phyloP scores from a whole-genome alignment of 805 yeast species.

The Saccharomyces eubayanus region DNA sequence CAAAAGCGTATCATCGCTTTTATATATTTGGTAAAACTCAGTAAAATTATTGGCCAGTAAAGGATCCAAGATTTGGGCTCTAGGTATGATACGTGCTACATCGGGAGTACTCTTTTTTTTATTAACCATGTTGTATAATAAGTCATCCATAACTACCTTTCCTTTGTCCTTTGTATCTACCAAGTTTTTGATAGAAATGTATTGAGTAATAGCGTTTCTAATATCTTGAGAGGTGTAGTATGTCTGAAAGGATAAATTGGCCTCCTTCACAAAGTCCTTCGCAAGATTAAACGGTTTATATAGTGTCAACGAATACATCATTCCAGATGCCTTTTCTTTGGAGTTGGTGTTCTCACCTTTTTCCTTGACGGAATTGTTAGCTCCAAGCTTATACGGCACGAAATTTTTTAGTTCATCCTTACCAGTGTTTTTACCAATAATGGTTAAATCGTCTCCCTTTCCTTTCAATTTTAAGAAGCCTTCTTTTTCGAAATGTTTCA shows the following conservation, averaged over 20 bases:
- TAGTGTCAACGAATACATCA: conserved; percentile 31
- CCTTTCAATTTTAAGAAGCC: conserved; percentile 67
- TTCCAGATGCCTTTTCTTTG: conserved; percentile 24
- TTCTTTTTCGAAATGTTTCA: conserved; percentile 78
- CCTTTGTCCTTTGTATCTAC: conserved; percentile 46
- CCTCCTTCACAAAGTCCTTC: conserved; percentile 38
- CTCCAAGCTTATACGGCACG: conserved; percentile 49
- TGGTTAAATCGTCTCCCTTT: conserved; percentile 68
- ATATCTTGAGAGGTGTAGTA: conserved; percentile 51
- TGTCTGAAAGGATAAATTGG: conserved; percentile 31
- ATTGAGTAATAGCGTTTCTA: conserved; percentile 43
- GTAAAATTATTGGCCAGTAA: conserved; percentile 40
- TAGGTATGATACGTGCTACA: conserved; percentile 33
- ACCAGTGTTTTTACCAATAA: conserved; percentile 43
- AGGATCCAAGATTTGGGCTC: conserved; percentile 39
- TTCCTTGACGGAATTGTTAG: conserved; percentile 3
- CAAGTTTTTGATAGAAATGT: conserved; percentile 46
- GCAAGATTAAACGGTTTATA: conserved; percentile 52
- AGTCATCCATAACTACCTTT: conserved; percentile 46
- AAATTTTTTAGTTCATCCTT: conserved; percentile 48
- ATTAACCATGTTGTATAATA: conserved; percentile 35
- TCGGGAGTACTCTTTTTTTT: conserved; percentile 19
- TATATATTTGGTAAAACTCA: conserved; percentile 42
- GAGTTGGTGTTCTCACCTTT: conserved; percentile 12
- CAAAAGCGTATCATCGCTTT: conserved; percentile 33